Evolutionary conservation across 208 protist genomes (phyloP).

Genomic region (Tritrichomonas foetus): DNA sequence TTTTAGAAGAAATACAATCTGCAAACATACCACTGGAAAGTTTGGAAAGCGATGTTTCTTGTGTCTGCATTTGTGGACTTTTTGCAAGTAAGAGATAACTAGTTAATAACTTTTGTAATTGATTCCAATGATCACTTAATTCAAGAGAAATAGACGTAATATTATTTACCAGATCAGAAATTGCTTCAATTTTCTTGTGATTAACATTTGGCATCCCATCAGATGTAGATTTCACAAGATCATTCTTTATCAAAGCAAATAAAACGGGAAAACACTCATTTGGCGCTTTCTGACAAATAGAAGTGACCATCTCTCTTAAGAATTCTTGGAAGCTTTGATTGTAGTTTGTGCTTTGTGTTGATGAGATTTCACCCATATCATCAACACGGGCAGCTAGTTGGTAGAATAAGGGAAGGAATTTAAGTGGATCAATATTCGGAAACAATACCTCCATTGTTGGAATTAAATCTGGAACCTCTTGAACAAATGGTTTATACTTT

Average conservation of each 20-base stretch:
- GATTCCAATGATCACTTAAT: background rate
- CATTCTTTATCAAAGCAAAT: background rate
- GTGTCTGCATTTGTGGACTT: background rate
- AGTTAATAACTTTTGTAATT: background rate
- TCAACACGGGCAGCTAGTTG: background rate
- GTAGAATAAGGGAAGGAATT: slow-evolving; percentile 11
- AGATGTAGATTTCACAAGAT: background rate
- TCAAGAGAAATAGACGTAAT: too few relatives aligned
- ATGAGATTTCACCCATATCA: background rate
- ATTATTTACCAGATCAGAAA: background rate
- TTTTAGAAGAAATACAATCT: background rate
- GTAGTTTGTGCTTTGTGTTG: background rate
- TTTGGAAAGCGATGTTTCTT: background rate
- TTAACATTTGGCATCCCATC: too few relatives aligned
- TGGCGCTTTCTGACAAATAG: background rate
- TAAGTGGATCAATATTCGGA: background rate
- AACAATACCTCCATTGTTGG: background rate
- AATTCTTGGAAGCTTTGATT: background rate
- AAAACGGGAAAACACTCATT: background rate
- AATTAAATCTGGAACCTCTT: background rate
- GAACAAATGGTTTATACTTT: background rate
- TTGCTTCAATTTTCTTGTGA: background rate
- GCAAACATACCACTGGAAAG: background rate
- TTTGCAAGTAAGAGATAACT: background rate
- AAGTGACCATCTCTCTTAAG: background rate